These are phyloP conservation scores for Podospora comata DNA, from an alignment of 495 filamentous ascomycete genomes.

Conservation along the genomic window DNA sequence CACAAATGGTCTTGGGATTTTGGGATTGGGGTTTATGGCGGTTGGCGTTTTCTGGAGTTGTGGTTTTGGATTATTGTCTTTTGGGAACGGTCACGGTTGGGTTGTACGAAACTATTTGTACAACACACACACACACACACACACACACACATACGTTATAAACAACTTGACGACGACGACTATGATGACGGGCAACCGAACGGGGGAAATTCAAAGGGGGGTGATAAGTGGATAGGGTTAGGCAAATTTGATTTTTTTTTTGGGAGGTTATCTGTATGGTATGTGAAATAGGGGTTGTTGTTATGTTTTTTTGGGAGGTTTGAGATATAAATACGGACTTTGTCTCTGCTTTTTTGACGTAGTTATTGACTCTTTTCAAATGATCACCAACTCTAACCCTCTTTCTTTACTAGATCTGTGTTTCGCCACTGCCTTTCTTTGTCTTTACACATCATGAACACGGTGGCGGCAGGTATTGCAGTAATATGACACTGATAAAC, in stretches of 20 bases:
- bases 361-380: not conserved
- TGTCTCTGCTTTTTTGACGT: not conserved
- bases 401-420: too few relatives aligned
- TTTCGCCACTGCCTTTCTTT: too few relatives aligned
- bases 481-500: too few relatives aligned
- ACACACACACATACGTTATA: not conserved
- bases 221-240: not conserved
- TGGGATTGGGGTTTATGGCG: not conserved
- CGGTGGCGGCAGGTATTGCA: too few relatives aligned
- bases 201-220: not conserved
- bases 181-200: not conserved
- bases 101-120: not conserved
- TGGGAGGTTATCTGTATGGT: not conserved
- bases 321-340: not conserved
- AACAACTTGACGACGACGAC: not conserved
- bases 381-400: not conserved
- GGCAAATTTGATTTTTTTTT: not conserved
- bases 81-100: not conserved
- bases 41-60: conserved; percentile 1
- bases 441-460: too few relatives aligned
- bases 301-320: not conserved
- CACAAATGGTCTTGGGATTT: not conserved
- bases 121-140: not conserved
- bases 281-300: not conserved
- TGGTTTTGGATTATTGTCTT: not conserved